phyloP scores from a whole-genome alignment of 2,329 filamentous ascomycete species.

The Simplicillium aogashimaense region DNA sequence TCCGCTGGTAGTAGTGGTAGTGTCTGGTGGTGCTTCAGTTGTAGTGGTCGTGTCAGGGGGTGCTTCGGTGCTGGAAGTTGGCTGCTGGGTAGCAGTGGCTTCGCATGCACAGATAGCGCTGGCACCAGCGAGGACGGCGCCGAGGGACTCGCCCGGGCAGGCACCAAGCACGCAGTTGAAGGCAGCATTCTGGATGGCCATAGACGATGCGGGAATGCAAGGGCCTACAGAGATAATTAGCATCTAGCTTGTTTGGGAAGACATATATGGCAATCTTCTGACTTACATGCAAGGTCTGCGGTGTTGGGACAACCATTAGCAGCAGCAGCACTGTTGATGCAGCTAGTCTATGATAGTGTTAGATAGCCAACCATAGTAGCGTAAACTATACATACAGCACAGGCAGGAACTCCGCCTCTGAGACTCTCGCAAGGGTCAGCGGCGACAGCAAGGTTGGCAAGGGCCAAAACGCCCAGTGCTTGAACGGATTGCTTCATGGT shows the following conservation, averaged over 20 bases:
- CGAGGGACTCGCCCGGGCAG: constrained; percentile 10
- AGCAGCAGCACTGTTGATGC: neutral
- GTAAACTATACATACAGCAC: neutral
- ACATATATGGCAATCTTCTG: neutral
- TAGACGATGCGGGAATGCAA: constrained; percentile 11
- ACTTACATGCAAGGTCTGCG: constrained; percentile 14
- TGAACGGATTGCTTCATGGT: neutral
- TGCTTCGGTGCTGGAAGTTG: neutral
- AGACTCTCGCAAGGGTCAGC: neutral
- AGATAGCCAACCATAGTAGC: neutral
- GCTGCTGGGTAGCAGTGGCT: neutral
- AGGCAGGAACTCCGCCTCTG: neutral
- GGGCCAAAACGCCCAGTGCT: neutral
- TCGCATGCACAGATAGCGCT: constrained; percentile 7
- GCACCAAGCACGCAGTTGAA: constrained; percentile 10
- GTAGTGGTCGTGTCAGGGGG: neutral
- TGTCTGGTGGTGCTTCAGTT: neutral
- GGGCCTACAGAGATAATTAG: constrained; percentile 9
- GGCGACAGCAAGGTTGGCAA: neutral
- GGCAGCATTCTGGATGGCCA: constrained; percentile 10
- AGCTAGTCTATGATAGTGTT: neutral
- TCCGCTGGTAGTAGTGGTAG: neutral
- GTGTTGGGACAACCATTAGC: constrained; percentile 12
- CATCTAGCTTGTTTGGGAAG: no score
- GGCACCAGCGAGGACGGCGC: constrained; percentile 12